Base-by-base conservation (phyloP, 2,329 filamentous ascomycete genomes). In the Colletotrichum cuscutae region DNA sequence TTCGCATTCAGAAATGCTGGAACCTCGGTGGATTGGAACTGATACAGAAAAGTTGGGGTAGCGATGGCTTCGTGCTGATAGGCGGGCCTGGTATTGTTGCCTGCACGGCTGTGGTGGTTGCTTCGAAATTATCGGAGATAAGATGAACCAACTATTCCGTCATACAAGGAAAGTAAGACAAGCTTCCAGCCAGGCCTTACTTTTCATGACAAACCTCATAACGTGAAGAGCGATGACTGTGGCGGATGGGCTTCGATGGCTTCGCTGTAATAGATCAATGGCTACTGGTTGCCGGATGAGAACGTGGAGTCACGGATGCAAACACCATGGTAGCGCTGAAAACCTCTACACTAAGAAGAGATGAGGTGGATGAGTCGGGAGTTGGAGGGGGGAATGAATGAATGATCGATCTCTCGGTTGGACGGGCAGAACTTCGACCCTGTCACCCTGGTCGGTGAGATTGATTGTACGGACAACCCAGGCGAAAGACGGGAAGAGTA, bases 401-500 rank as follows among this genome's bases (percentile, higher is more conserved):
- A 30, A 12, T 19, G 61, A 26, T 9, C n/a, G 28, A 26, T 19
- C 49, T 49, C 15, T 46, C 28, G 46, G 28, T 35, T 35, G n/a
- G 28, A 63, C 28, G 24, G 58, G 56, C 46, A 22, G 19, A 68
- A 71, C 42, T 46, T 28, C 49, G 32, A 68, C 2, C 42, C 53
- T 57, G 65, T 42, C 42, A 68, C 2, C 42, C 53, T 57, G 65
- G 53, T 53, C 59, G 32, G 57, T 69, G 66, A 63, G 71, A 70
- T 73, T 56, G 71, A 61, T 73, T 56, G 71, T 65, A 71, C 66
- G n/a, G 71, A 52, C 71, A 73, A 71, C 71, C 54, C 71, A 73
- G 61, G 71, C 71, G 71, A 71, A 57, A 52, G 65, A 42, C 30
- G 28, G 37, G 24, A 58, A 61, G 60, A 73, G 56, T n/a, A 73